phyloP scores from a whole-genome alignment of 192 early-diverging fungal species.

The Cladochytrium replicatum region DNA sequence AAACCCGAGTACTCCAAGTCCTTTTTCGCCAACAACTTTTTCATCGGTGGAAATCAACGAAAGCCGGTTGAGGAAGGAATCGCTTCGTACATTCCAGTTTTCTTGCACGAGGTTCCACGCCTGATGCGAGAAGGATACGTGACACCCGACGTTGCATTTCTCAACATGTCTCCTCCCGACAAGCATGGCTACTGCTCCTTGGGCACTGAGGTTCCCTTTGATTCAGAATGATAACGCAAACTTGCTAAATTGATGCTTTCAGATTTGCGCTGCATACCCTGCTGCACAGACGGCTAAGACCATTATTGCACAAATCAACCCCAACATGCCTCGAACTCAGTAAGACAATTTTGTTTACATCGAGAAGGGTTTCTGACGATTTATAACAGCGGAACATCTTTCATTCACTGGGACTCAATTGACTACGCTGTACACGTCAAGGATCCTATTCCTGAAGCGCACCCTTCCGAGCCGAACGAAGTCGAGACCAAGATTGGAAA shows the following conservation, averaged over 20 bases:
- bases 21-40: conserved; percentile 40
- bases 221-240: too few species aligned
- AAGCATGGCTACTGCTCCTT: conserved; percentile 37
- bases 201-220: conserved; percentile 22
- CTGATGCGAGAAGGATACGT: conserved; percentile 7
- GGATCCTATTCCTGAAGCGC: conserved; percentile 16
- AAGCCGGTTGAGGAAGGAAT: conserved; percentile 22
- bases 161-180: conserved; percentile 42
- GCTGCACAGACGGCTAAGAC: conserved; percentile 30
- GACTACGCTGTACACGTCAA: conserved; percentile 35
- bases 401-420: conserved; percentile 29
- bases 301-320: conserved; percentile 43
- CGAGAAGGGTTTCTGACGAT: too few species aligned
- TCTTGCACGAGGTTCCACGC: conserved; percentile 23
- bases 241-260: too few species aligned
- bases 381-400: conserved; percentile 26
- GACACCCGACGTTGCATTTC: conserved; percentile 34
- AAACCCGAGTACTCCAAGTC: not conserved
- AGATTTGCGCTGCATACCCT: conserved; percentile 21
- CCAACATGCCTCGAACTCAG: conserved; percentile 28
- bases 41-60: conserved; percentile 30
- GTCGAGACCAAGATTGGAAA: conserved; percentile 36
- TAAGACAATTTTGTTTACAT: too few species aligned
- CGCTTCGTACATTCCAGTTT: conserved; percentile 24
- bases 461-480: conserved; percentile 2